Base-by-base conservation (phyloP, 2,329 filamentous ascomycete species). In the Penicillium concentricum region DNA sequence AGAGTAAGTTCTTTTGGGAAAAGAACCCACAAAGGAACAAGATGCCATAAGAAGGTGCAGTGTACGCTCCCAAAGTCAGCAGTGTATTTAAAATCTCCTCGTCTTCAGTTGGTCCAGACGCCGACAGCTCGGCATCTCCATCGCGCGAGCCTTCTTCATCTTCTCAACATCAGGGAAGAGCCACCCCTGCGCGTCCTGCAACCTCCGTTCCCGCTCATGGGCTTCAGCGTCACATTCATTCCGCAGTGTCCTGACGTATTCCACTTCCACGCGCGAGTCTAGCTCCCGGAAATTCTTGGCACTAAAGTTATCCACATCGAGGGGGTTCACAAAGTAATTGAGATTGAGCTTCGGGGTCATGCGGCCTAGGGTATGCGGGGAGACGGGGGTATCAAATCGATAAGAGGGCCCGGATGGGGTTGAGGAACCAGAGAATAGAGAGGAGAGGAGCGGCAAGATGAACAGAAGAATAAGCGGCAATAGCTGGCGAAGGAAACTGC, bases 391-490 rank as follows among this genome's bases (percentile, higher is more conserved):
- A 70, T 96, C 90, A 73, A 94, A 95, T 60, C 87, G 84, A 77
- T 96, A 87, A 26, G 79, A 79, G 3, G 93, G 93, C 13, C 87
- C 82, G 9, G 83, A 74, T 28, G 82, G 74, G 26, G 80, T 74
- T 20, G 81, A 76, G 52, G 83, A 80, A 46, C 78, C 76, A 18
- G 85, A 79, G 72, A 96, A 91, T 26, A 96, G 76, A 1, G 89
- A 93, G 20, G 90, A 91, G 54, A 97, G 79, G 26, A 96, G 82
- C 0, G 92, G 90, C 61, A 93, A 85, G 54, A 97, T 79, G 72
- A 99, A 95, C 67, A 99, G 86, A 62, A 99, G 80, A 52, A 99
- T 81, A 49, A 99, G 87, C 16, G 94, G 93, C 6, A 99, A 82
- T 16, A 99, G 82, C 57, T 91, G 89, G 77, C 64, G 96, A 72